These are phyloP conservation scores for Diaporthe sp. DNA, from an alignment of 2,329 filamentous ascomycete genomes.

Conservation along the genomic window DNA sequence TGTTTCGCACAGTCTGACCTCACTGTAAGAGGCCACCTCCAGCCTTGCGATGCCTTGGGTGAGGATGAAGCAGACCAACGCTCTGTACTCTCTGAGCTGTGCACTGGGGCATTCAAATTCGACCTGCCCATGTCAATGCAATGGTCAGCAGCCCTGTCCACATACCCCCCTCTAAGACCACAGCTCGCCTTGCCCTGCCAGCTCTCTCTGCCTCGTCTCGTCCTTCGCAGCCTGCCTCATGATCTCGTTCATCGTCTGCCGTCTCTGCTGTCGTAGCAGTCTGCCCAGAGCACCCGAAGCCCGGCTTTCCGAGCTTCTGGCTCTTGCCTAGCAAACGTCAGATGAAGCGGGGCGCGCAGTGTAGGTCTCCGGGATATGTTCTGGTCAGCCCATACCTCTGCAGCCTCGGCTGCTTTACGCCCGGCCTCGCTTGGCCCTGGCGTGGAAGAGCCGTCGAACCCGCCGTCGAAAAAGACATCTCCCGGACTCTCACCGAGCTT, in stretches of 20 bases:
- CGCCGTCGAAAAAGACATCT: neutral
- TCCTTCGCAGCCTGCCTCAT: neutral
- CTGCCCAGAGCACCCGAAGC: neutral
- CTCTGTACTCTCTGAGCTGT: neutral
- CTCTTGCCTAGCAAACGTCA: slow-evolving; percentile 2
- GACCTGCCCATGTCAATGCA: neutral
- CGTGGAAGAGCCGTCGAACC: neutral
- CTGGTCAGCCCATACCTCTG: neutral
- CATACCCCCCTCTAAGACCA: neutral
- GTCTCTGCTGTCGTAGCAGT: neutral
- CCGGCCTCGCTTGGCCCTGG: neutral
- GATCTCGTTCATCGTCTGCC: slow-evolving; percentile 2
- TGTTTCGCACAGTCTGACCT: neutral
- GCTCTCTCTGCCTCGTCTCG: neutral
- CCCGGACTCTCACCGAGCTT: neutral
- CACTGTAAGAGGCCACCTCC: neutral
- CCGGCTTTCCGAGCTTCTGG: neutral
- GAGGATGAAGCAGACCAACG: neutral
- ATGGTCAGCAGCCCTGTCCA: neutral
- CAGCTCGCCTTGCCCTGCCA: neutral
- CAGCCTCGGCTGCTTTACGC: neutral
- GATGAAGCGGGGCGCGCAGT: neutral
- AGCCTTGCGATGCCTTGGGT: neutral
- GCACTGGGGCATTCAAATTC: neutral
- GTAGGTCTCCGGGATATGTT: neutral